Base-by-base conservation (phyloP, 768 basidiomycete genomes). In the Clathrus columnatus region DNA sequence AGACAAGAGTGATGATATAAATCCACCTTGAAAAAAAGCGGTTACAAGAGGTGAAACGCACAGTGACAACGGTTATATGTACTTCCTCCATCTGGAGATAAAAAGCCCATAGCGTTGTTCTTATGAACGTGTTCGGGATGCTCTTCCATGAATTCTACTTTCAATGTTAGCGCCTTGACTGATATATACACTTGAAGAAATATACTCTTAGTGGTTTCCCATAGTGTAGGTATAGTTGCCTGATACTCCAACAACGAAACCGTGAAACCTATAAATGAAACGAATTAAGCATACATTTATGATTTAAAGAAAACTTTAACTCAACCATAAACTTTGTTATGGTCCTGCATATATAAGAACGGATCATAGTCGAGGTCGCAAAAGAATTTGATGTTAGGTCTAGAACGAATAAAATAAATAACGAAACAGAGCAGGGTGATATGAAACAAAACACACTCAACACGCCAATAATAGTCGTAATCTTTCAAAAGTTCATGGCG, bases 401-500 rank as follows among this genome's bases (percentile, higher is more conserved):
- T 87, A 52, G 36, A 59, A 6, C 46, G 18, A 23, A 36, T 41
- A 28, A 20, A 18, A 49, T 18, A 62, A 47, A 29, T 57, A 64
- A 54, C 45, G 24, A 30, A 41, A 42, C n/a, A 11, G 24, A 28
- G 26, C 43, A 29, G 50, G 32, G n/a, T 27, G 11, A 18, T 47
- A 36, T 20, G 16, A 23, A n/a, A 4, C 36, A 24, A 6, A 10
- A 70, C 85, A 66, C 63, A 89, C 84, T 92, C 90, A 26, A 94
- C 81, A 60, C 91, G 83, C 91, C 90, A 94, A 69, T 94, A 93
- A 69, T 90, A 94, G 44, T 82, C 80, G 68, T 84, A 92, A 27
- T 80, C 73, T 59, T 83, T 76, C 46, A 94, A 70, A 7, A 94
- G 70, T 56, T 84, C 80, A 59, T 94, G 91, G 43, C 78, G 75